Conservation (phyloP, 2,329 filamentous ascomycete species). For the Nigrospora osmanthi region DNA sequence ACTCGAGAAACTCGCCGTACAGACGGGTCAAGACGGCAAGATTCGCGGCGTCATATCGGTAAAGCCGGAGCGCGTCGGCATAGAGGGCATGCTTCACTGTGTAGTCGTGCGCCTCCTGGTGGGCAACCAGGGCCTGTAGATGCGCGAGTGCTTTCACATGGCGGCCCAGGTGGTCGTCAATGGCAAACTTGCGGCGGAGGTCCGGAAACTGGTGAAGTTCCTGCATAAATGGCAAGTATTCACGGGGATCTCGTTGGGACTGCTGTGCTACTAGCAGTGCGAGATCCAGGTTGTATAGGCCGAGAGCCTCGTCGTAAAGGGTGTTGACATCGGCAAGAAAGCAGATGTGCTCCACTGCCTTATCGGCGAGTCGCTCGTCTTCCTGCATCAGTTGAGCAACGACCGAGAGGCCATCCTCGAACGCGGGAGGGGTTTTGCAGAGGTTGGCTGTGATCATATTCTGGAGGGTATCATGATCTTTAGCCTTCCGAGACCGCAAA, state of each 20-base stretch:
- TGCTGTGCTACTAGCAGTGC: constrained; percentile 89
- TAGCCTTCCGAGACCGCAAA: constrained; percentile 51
- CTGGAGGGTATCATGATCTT: constrained; percentile 56
- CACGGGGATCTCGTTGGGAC: constrained; percentile 88
- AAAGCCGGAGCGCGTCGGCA: constrained; percentile 66
- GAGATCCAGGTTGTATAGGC: constrained; percentile 85
- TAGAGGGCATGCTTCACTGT: constrained; percentile 75
- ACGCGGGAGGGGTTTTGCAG: constrained; percentile 84
- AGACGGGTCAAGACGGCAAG: constrained; percentile 63
- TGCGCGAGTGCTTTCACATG: constrained; percentile 70
- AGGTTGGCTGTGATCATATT: constrained; percentile 93
- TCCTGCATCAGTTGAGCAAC: constrained; percentile 68
- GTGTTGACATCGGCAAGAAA: constrained; percentile 92
- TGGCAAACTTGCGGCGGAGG: constrained; percentile 68
- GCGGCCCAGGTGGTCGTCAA: constrained; percentile 80
- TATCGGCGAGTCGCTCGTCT: constrained; percentile 67
- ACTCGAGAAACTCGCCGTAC: constrained; percentile 72
- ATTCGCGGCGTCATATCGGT: constrained; percentile 69
- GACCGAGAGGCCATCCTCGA: constrained; percentile 75
- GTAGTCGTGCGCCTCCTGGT: constrained; percentile 74
- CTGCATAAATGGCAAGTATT: constrained; percentile 93
- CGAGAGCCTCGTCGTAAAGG: constrained; percentile 83
- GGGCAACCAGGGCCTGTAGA: constrained; percentile 64
- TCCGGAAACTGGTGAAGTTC: constrained; percentile 68
- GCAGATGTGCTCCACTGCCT: constrained; percentile 92